Conservation (phyloP, 2,329 filamentous ascomycete genomes). For the Nectriaceae sp. region DNA sequence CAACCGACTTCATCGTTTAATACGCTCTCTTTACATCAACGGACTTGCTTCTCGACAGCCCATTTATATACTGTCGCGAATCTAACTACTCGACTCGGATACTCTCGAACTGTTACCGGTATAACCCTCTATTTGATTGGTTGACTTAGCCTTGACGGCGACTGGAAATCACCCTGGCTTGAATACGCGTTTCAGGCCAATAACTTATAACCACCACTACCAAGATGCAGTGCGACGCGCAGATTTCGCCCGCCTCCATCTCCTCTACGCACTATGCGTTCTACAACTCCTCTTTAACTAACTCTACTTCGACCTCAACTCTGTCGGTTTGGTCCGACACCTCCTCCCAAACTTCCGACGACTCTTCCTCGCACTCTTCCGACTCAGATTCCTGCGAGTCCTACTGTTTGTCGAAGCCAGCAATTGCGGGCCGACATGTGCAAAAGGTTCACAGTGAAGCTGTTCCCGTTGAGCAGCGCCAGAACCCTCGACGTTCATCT, state of each 20-base stretch:
- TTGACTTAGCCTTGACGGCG: slow-evolving; percentile 55
- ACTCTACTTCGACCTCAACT: slow-evolving; percentile 74
- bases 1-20: slow-evolving; percentile 45
- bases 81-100: slow-evolving; percentile 40
- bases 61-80: slow-evolving; percentile 41
- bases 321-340: slow-evolving; percentile 77
- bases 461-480: slow-evolving; percentile 63
- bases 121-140: slow-evolving; percentile 46
- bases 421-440: slow-evolving; percentile 18
- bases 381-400: slow-evolving; percentile 52
- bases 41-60: slow-evolving; percentile 42
- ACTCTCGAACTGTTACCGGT: slow-evolving; percentile 34
- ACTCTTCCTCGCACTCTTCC: slow-evolving; percentile 64
- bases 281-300: slow-evolving; percentile 72
- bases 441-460: slow-evolving; percentile 39
- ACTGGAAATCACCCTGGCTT: slow-evolving; percentile 49
- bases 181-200: slow-evolving; percentile 31
- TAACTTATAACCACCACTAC: slow-evolving; percentile 28
- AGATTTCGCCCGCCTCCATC: slow-evolving; percentile 53
- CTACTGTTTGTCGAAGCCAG: slow-evolving; percentile 38
- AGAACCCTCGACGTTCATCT: slow-evolving; percentile 62
- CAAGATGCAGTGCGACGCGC: slow-evolving; percentile 62
- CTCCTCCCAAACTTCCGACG: slow-evolving; percentile 70
- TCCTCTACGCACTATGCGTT: slow-evolving; percentile 52
- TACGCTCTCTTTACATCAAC: slow-evolving; percentile 41